phyloP scores from a whole-genome alignment of 192 early-diverging fungal genomes.

The Spizellomyces punctatus region DNA sequence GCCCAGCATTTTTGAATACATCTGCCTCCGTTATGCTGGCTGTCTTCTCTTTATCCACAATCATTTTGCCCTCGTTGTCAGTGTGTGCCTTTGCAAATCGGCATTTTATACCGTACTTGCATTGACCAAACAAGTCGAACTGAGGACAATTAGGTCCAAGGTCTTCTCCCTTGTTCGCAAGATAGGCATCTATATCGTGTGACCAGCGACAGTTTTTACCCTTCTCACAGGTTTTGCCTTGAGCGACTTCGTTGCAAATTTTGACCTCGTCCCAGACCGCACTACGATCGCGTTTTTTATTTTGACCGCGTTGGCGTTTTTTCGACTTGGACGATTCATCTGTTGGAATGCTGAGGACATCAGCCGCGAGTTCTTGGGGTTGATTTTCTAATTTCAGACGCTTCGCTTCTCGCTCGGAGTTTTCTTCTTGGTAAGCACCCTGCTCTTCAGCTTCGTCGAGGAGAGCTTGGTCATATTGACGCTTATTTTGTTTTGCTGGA shows the following conservation, averaged over 20 bases:
- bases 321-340: background rate
- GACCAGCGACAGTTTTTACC: slow-evolving; percentile 69
- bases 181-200: slow-evolving; percentile 78
- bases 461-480: too few relatives aligned
- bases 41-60: slow-evolving; percentile 55
- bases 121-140: slow-evolving; percentile 75
- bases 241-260: slow-evolving; percentile 56
- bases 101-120: slow-evolving; percentile 56
- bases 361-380: background rate
- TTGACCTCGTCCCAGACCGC: slow-evolving; percentile 28
- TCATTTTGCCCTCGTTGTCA: slow-evolving; percentile 47
- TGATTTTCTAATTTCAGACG: background rate
- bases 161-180: slow-evolving; percentile 75
- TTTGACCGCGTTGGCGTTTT: slow-evolving; percentile 24
- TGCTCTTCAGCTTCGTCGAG: too few relatives aligned
- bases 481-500: too few relatives aligned
- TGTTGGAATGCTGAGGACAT: background rate
- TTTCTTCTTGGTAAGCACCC: too few relatives aligned
- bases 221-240: slow-evolving; percentile 52
- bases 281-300: slow-evolving; percentile 17
- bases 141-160: slow-evolving; percentile 70
- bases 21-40: background rate
- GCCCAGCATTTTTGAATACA: slow-evolving; percentile 15
- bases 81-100: slow-evolving; percentile 48
- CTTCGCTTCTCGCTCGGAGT: background rate